A percentile compares a stretch with the other conserved stretches of the same genome.
Evolutionary conservation across 78 protist species (phyloP).

Genomic region (Isochrysis galbana): DNA sequence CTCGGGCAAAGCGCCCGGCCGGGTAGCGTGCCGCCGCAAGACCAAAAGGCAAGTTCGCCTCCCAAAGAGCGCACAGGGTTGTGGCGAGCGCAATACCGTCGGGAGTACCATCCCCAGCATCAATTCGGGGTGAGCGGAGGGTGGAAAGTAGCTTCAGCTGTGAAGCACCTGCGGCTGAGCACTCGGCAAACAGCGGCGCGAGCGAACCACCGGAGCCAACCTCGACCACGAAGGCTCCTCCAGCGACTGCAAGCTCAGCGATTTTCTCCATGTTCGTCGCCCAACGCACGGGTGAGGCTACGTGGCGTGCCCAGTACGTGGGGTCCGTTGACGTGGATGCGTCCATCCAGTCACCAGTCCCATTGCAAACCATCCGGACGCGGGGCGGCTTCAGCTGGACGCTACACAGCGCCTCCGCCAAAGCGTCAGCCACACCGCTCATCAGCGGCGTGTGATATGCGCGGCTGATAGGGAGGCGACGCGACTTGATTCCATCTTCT

Average conservation of each 20-base stretch:
- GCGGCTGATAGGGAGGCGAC: not conserved
- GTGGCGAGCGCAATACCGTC: not conserved
- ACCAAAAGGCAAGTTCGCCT: not conserved
- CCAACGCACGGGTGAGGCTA: conserved; percentile 16
- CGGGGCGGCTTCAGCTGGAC: not conserved
- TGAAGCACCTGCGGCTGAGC: not conserved
- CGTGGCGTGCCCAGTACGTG: conserved; percentile 42
- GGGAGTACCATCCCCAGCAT: not conserved
- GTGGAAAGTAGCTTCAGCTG: not conserved
- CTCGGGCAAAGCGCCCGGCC: not conserved
- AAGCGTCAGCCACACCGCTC: not conserved
- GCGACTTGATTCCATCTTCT: not conserved
- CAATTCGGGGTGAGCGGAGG: not conserved
- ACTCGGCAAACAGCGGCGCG: not conserved
- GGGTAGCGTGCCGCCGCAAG: not conserved
- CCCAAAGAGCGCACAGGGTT: not conserved
- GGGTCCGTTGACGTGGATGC: not conserved
- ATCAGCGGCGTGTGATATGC: conserved; percentile 41
- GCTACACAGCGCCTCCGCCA: not conserved
- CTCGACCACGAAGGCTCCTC: conserved; percentile 11
- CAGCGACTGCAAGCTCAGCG: not conserved
- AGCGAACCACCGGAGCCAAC: conserved; percentile 38
- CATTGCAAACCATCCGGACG: not conserved
- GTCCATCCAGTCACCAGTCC: conserved; percentile 36
- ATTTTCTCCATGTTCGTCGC: not conserved